Conservation (phyloP, 2,329 filamentous ascomycete genomes). For the Tympanopsis confertula region DNA sequence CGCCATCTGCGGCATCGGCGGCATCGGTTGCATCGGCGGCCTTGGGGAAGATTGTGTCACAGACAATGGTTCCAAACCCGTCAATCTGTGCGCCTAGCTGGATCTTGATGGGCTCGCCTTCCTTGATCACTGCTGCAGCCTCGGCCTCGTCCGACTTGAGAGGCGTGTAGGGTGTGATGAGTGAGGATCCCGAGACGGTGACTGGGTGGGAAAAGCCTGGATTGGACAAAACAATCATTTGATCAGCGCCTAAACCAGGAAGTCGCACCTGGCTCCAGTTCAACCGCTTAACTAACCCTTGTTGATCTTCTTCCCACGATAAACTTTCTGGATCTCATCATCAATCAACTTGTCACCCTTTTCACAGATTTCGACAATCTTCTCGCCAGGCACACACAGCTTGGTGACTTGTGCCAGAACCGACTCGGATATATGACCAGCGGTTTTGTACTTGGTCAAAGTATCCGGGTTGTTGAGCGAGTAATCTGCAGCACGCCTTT, state of each 20-base stretch:
- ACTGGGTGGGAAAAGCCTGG: slow-evolving; percentile 83
- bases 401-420: slow-evolving; percentile 69
- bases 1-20: too few species aligned
- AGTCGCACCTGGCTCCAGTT: slow-evolving; percentile 2
- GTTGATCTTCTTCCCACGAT: slow-evolving; percentile 91
- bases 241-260: slow-evolving; percentile 5
- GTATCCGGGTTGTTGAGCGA: slow-evolving; percentile 84
- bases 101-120: slow-evolving; percentile 85
- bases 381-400: slow-evolving; percentile 68
- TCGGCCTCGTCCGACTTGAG: slow-evolving; percentile 78
- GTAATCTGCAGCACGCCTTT: slow-evolving; percentile 52
- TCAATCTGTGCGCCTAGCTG: slow-evolving; percentile 98
- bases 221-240: too few species aligned
- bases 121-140: slow-evolving; percentile 67
- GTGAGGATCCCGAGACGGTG: slow-evolving; percentile 85
- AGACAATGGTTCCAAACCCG: slow-evolving; percentile 91
- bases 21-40: slow-evolving; percentile 45
- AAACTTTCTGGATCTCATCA: slow-evolving; percentile 89
- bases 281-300: slow-evolving; percentile 61
- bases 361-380: slow-evolving; percentile 89
- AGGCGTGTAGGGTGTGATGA: slow-evolving; percentile 93
- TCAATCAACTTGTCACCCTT: slow-evolving; percentile 90
- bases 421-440: slow-evolving; percentile 88
- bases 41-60: slow-evolving; percentile 74
- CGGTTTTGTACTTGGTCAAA: slow-evolving; percentile 98